These are phyloP conservation scores for Crucihimalaya himalaica DNA, from an alignment of 345 rosid genomes.

Conservation along the genomic window DNA sequence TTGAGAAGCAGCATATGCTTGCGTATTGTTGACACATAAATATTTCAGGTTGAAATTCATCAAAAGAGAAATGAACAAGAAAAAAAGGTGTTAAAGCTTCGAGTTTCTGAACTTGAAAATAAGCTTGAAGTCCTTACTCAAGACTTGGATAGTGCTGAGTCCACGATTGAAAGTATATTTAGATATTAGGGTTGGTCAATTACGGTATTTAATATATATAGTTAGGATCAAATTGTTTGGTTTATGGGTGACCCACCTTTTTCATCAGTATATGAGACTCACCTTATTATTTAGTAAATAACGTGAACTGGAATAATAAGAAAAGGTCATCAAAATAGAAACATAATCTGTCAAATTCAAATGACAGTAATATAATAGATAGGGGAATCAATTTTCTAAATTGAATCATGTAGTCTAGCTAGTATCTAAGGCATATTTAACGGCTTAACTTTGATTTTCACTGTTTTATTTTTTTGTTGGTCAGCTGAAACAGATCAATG, in stretches of 20 bases:
- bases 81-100: slow-evolving; percentile 56
- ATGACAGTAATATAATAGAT: neutral
- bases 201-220: neutral
- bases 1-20: slow-evolving; percentile 12
- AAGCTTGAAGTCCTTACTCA: slow-evolving; percentile 56
- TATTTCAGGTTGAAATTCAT: slow-evolving; percentile 54
- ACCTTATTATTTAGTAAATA: neutral
- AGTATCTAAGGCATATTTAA: neutral
- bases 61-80: slow-evolving; percentile 70
- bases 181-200: slow-evolving; percentile 5
- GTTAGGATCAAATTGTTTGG: slow-evolving; percentile 11
- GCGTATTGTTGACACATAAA: slow-evolving; percentile 11
- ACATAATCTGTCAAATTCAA: neutral
- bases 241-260: slow-evolving; percentile 12
- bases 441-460: neutral
- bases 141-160: slow-evolving; percentile 56
- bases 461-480: neutral
- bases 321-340: neutral
- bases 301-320: neutral
- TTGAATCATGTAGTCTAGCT: neutral
- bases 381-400: neutral
- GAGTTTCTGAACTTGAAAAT: slow-evolving; percentile 64
- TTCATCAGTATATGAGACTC: neutral
- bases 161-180: slow-evolving; percentile 46
- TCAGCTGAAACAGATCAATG: neutral